Evolutionary conservation across 2,329 filamentous ascomycete species (phyloP), one percentile per base, ranked within the genome.

Genomic region (Tolypocladium tundrense): DNA sequence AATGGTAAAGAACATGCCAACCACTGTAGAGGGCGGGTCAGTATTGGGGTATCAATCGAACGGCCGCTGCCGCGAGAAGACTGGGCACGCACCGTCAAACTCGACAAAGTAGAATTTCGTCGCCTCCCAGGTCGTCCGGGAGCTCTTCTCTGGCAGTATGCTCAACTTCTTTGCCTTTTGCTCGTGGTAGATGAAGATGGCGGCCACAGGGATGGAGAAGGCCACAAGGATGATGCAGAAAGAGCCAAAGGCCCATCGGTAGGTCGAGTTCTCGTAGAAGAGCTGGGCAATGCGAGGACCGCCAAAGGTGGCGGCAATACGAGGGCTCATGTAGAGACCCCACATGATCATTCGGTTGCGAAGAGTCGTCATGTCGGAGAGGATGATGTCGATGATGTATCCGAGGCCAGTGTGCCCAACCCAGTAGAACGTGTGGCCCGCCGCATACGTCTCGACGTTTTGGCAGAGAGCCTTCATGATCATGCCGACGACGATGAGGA

Each of bases 371-470:
- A 72, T 77, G 57, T 79, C 76, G 55, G 76, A 70, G 9, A 77
- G 62, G 58, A 78, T 72, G 58, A 79, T 69, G 19, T 68, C 62
- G 60, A 77, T 68, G 53, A 76, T 67, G 62, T 75, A 77, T 8
- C 67, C 62, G 8, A 77, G 62, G 8, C 73, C 75, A 6, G 73
- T 67, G 56, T 75, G 71, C 21, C 86, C 86, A 45, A 85, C 79
- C 68, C 81, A 84, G 66, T 86, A 87, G 59, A 88, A 82, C 3
- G 86, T 82, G 62, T 85, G 76, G 31, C 79, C 84, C 4, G 82
- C 83, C 50, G 80, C 78, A 66, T 84, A 87, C 2, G 79, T 81
- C 61, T 79, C 73, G 37, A 87, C 75, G 59, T 79, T 79, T 41
- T 79, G 72, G 65, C 79, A 86, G 1, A 76, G 74, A 19, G 86